These are phyloP conservation scores for Taphrina populina DNA, from an alignment of 1,139 yeast species.

Conservation along the genomic window DNA sequence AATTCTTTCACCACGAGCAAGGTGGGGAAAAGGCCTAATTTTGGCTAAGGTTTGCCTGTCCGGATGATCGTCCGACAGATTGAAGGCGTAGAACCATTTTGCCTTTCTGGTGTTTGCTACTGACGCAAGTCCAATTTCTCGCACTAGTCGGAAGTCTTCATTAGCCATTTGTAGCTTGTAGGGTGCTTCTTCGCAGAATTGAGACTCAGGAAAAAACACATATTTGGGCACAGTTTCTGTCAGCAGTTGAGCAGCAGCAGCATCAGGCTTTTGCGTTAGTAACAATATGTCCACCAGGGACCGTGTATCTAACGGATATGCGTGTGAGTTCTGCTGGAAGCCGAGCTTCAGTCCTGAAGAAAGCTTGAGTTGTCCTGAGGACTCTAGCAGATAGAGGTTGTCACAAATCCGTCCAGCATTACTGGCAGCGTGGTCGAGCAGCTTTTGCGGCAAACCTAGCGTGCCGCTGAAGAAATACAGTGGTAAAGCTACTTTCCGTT, in stretches of 20 bases:
- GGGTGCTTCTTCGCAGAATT: conserved; percentile 39
- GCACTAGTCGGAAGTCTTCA: conserved; percentile 46
- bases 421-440: conserved; percentile 13
- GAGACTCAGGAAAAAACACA: conserved; percentile 34
- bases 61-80: conserved; percentile 42
- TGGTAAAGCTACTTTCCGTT: conserved; percentile 20
- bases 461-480: conserved; percentile 34
- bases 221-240: conserved; percentile 9
- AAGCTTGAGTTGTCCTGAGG: conserved; percentile 24
- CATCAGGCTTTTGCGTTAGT: neutral
- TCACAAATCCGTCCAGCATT: conserved; percentile 33
- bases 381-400: conserved; percentile 33
- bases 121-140: conserved; percentile 64
- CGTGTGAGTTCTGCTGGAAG: conserved; percentile 37
- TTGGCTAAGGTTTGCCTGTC: conserved; percentile 29
- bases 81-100: conserved; percentile 77
- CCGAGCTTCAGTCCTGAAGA: conserved; percentile 27
- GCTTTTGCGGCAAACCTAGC: conserved; percentile 19
- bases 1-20: conserved; percentile 35
- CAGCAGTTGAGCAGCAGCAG: conserved; percentile 18
- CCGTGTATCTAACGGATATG: neutral
- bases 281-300: conserved; percentile 5
- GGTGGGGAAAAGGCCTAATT: conserved; percentile 35
- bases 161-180: conserved; percentile 1
- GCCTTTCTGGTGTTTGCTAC: conserved; percentile 52